A percentile compares a stretch with the other conserved stretches of the same genome.
These are phyloP conservation scores for Candida nanaspora DNA, from an alignment of 805 yeast species.

Conservation along the genomic window DNA sequence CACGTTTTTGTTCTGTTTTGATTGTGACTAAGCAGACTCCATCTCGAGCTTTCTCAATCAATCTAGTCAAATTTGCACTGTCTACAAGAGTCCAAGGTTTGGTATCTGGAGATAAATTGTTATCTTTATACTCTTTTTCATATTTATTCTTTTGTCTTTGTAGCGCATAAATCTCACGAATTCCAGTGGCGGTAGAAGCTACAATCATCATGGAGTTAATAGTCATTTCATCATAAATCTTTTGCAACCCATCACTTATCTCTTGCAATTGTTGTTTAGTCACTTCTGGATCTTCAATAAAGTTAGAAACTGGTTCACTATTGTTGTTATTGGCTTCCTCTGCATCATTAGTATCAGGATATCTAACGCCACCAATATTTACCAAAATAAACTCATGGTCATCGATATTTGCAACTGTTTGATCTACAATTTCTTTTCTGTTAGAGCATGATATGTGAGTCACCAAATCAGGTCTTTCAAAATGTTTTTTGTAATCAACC, in stretches of 20 bases:
- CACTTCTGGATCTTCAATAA: conserved; percentile 6
- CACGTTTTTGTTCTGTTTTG: neutral
- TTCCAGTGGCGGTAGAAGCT: conserved; percentile 58
- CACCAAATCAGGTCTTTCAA: conserved; percentile 14
- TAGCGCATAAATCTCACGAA: conserved; percentile 39
- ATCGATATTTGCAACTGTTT: conserved; percentile 28
- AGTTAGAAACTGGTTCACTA: conserved; percentile 4
- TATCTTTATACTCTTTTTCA: conserved; percentile 23
- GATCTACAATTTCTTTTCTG: conserved; percentile 54
- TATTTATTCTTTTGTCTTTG: conserved; percentile 36
- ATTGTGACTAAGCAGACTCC: neutral
- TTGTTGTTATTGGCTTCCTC: conserved; percentile 1
- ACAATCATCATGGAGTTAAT: conserved; percentile 52
- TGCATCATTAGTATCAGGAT: conserved; percentile 2
- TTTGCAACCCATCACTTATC: conserved; percentile 38
- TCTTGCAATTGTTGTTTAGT: conserved; percentile 14
- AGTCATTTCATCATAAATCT: conserved; percentile 48
- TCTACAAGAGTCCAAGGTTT: neutral
- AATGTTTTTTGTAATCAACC: conserved; percentile 16
- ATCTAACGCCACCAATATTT: conserved; percentile 38
- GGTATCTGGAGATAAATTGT: neutral
- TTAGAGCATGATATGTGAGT: conserved; percentile 36
- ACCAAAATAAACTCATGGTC: conserved; percentile 44
- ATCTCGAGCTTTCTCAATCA: neutral
- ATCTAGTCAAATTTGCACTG: neutral